A percentile compares a stretch with the other conserved stretches of the same genome.
Conservation (phyloP, 768 basidiomycete species). For the Dacryopinax spathularia region DNA sequence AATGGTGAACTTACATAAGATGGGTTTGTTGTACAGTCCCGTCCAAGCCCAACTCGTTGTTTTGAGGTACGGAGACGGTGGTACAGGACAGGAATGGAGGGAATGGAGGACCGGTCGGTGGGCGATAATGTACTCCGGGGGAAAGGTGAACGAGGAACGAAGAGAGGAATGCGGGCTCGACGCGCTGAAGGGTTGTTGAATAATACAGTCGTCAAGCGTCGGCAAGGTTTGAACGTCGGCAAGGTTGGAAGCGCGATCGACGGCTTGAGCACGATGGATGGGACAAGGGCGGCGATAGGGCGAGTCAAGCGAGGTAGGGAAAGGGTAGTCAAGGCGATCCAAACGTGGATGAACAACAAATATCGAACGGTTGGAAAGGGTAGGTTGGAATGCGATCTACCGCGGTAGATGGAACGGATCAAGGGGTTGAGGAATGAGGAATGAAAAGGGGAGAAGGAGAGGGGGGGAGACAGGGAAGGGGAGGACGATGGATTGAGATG, state of each 20-base stretch:
- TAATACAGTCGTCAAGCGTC: neutral
- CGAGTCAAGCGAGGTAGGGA: neutral
- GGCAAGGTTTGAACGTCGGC: neutral
- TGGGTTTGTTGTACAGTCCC: neutral
- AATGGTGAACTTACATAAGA: neutral
- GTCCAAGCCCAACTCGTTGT: neutral
- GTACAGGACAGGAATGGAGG: conserved; percentile 3
- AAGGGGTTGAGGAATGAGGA: too few species aligned
- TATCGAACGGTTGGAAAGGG: neutral
- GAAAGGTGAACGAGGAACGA: neutral
- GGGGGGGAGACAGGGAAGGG: neutral
- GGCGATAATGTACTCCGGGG: conserved; percentile 1
- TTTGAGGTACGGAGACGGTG: neutral
- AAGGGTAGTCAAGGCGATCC: neutral
- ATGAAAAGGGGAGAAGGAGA: neutral
- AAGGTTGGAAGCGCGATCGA: neutral
- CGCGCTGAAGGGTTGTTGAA: neutral
- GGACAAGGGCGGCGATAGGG: neutral
- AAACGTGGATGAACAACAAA: neutral
- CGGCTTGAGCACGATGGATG: conserved; percentile 1
- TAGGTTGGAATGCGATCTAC: neutral
- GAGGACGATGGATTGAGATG: neutral
- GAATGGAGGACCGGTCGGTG: neutral
- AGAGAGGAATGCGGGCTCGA: neutral
- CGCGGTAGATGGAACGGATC: neutral